phyloP scores from a whole-genome alignment of 192 early-diverging fungal genomes.

The Coemansia aciculifera region DNA sequence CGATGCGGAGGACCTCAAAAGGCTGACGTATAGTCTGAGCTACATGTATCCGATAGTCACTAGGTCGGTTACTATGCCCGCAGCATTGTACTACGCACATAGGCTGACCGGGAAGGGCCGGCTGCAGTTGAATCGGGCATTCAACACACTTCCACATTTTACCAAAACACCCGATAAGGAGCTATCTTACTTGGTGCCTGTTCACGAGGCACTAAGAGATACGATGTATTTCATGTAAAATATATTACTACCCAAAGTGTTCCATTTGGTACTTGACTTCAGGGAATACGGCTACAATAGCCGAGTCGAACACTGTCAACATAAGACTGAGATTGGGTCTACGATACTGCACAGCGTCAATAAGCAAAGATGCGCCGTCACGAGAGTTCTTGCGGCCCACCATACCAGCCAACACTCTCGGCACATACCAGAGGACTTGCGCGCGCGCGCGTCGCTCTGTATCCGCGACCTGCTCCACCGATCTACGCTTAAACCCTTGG shows the following conservation, averaged over 20 bases:
- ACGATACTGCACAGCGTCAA: slow-evolving; percentile 72
- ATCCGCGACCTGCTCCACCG: slow-evolving; percentile 5
- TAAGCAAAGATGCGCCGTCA: slow-evolving; percentile 68
- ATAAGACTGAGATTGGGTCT: slow-evolving; percentile 79
- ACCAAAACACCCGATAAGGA: neutral
- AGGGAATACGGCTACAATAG: slow-evolving; percentile 69
- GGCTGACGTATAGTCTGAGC: slow-evolving; percentile 30
- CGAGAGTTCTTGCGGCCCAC: slow-evolving; percentile 82
- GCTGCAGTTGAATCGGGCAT: slow-evolving; percentile 21
- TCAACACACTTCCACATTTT: slow-evolving; percentile 13
- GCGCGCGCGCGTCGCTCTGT: slow-evolving; percentile 52
- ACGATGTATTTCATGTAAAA: slow-evolving; percentile 43
- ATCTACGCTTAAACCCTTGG: slow-evolving; percentile 13
- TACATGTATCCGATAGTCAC: slow-evolving; percentile 32
- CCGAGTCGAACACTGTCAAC: slow-evolving; percentile 74
- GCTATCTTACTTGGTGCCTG: slow-evolving; percentile 16
- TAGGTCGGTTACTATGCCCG: slow-evolving; percentile 31
- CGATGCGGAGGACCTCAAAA: slow-evolving; percentile 1
- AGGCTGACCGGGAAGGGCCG: slow-evolving; percentile 31
- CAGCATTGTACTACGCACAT: slow-evolving; percentile 47
- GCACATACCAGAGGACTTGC: slow-evolving; percentile 63
- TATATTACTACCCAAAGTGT: neutral
- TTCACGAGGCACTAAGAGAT: slow-evolving; percentile 25
- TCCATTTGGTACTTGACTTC: slow-evolving; percentile 55
- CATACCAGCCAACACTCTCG: slow-evolving; percentile 71